These are phyloP conservation scores for Salix purpurea DNA, from an alignment of 345 rosid species.

Conservation along the genomic window DNA sequence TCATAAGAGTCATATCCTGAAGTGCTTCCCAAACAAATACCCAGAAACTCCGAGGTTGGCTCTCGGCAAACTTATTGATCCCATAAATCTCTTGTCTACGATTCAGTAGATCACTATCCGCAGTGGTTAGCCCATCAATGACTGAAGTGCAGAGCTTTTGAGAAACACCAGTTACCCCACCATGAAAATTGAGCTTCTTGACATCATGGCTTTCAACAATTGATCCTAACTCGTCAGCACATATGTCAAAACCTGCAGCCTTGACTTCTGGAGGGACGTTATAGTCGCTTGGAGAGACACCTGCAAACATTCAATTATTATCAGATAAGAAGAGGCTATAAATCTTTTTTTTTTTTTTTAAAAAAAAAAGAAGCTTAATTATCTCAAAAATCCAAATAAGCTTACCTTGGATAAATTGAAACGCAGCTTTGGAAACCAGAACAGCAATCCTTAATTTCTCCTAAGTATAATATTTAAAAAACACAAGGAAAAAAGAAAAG, in stretches of 20 bases:
- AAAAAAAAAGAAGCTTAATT: not conserved
- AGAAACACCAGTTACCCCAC: slow-evolving; percentile 65
- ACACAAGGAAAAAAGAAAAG: not conserved
- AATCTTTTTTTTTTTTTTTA: not conserved
- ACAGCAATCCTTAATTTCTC: slow-evolving; percentile 86
- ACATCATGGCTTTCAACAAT: slow-evolving; percentile 75
- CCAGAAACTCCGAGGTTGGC: slow-evolving; percentile 61
- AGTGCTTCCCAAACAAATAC: slow-evolving; percentile 92
- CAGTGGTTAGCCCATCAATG: slow-evolving; percentile 42
- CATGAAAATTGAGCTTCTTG: slow-evolving; percentile 72
- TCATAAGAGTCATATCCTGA: slow-evolving; percentile 91
- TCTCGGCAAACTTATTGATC: slow-evolving; percentile 78
- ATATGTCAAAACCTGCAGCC: slow-evolving; percentile 75
- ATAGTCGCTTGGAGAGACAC: slow-evolving; percentile 69
- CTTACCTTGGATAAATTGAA: slow-evolving; percentile 75
- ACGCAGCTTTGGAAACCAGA: slow-evolving; percentile 86
- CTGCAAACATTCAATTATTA: slow-evolving; percentile 31
- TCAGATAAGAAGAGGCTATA: not conserved
- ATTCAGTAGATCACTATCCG: slow-evolving; percentile 30
- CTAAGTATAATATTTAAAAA: slow-evolving; percentile 31
- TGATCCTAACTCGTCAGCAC: slow-evolving; percentile 83
- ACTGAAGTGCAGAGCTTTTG: slow-evolving; percentile 61
- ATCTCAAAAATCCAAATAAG: not conserved
- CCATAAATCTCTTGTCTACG: slow-evolving; percentile 70
- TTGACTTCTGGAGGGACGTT: slow-evolving; percentile 72